phyloP scores from a whole-genome alignment of 495 filamentous ascomycete species.

The Xylaria venustula region DNA sequence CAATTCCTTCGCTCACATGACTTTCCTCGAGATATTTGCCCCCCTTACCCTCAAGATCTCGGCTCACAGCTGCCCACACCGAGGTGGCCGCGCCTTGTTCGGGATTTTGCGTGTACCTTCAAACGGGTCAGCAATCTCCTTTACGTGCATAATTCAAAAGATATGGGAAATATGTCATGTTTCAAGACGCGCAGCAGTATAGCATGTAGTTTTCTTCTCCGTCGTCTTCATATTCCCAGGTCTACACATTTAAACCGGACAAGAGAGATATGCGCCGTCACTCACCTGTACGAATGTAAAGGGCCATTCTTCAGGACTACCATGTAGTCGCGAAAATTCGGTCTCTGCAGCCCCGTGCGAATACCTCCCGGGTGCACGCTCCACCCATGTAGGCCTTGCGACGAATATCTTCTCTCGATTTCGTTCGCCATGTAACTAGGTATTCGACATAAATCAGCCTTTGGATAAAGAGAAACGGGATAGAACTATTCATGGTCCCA shows the following conservation, averaged over 20 bases:
- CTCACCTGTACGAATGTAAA: constrained; percentile 24
- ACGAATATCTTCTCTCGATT: constrained; percentile 25
- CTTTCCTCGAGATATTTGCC: constrained; percentile 43
- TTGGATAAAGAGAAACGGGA: not conserved
- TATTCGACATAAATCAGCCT: not conserved
- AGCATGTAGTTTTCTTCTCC: not conserved
- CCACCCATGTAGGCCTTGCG: constrained; percentile 23
- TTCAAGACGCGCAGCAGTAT: not conserved
- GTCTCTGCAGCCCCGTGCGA: not conserved
- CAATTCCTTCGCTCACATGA: not conserved
- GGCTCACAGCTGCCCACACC: constrained; percentile 42
- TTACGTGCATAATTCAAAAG: not conserved
- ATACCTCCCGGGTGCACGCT: constrained; percentile 20
- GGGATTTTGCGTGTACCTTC: constrained; percentile 28
- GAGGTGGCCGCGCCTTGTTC: constrained; percentile 51
- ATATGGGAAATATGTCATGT: not conserved
- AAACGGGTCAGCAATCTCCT: constrained; percentile 18
- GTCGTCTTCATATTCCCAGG: too few species aligned
- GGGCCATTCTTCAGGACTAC: constrained; percentile 11
- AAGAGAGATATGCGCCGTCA: constrained; percentile 19
- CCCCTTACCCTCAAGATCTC: constrained; percentile 38
- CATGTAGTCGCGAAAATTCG: constrained; percentile 9
- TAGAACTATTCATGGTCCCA: not conserved
- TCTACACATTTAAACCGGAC: too few species aligned
- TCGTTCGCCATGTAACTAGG: constrained; percentile 22